These are phyloP conservation scores for Pythium volutum DNA, from an alignment of 352 stramenopile genomes.

Conservation along the genomic window DNA sequence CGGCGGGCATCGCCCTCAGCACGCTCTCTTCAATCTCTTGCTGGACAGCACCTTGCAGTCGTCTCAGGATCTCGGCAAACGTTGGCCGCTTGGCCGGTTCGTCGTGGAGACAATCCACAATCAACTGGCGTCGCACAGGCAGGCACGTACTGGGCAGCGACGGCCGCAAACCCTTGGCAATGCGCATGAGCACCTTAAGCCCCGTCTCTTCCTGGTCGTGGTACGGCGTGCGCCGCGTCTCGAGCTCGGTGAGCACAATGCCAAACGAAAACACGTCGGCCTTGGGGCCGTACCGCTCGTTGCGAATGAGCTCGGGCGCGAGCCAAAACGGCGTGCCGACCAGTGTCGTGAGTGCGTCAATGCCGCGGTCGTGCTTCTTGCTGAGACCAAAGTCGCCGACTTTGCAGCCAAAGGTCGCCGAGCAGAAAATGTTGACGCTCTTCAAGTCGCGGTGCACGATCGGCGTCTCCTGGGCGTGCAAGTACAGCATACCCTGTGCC, in stretches of 20 bases:
- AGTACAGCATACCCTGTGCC: constrained; percentile 85
- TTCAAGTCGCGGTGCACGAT: constrained; percentile 88
- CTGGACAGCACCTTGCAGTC: constrained; percentile 74
- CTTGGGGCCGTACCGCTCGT: constrained; percentile 72
- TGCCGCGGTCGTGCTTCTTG: constrained; percentile 73
- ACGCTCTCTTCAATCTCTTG: constrained; percentile 67
- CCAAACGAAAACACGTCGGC: constrained; percentile 89
- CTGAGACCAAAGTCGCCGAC: constrained; percentile 87
- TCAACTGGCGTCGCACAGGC: constrained; percentile 55
- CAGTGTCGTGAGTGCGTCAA: constrained; percentile 81
- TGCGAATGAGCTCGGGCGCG: constrained; percentile 85
- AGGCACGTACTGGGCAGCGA: constrained; percentile 65
- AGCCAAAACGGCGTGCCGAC: constrained; percentile 88
- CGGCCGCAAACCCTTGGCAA: constrained; percentile 69
- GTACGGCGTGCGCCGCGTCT: constrained; percentile 81
- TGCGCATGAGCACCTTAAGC: constrained; percentile 77
- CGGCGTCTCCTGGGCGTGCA: constrained; percentile 80
- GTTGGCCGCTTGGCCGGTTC: constrained; percentile 52
- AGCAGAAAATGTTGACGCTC: constrained; percentile 88
- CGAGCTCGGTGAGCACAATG: constrained; percentile 85
- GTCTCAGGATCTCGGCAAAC: constrained; percentile 68
- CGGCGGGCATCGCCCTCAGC: constrained; percentile 15
- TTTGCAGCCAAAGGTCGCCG: constrained; percentile 85
- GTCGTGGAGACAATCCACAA: constrained; percentile 70
- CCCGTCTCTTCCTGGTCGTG: constrained; percentile 69